Evolutionary conservation across 1,139 yeast genomes (phyloP), one percentile per base, ranked within the genome.

Genomic region (Yamadazyma membranifaciens): DNA sequence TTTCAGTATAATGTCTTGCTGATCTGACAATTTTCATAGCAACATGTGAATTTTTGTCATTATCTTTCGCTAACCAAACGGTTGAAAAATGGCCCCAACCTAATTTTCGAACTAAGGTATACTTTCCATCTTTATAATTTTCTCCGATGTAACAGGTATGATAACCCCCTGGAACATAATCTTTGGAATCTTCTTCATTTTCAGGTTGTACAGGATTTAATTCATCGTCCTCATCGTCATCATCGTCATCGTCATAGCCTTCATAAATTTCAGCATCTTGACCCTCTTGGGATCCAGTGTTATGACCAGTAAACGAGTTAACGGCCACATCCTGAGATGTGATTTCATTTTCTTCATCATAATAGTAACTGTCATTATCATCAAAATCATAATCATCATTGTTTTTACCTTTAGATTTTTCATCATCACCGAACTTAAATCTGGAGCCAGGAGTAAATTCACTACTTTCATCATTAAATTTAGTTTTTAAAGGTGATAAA

Each of bases 1-100:
- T 87, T 54, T 87, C 95, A 5, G 92, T 76, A 56, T 83, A 85
- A 51, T 82, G 84, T 45, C 75, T 75, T 34, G 87, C 85, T 41
- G 91, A 82, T 45, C 92, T 74, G 28, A 88, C 95, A 43, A 88
- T 82, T 58, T 88, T 88, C 68, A 88, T 71, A 7, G 96, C 96
- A 29, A 86, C 95, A 56, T 83, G 88, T 36, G 69, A 67, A 41
- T 75, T 69, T 44, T 75, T 71, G 32, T 67, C 63, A 34, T 67
- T 62, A 52, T 85, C 92, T 45, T 70, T 76, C 2, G 78, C 78
- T 26, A 73, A 55, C 78, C 78, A 73, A 10, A 73, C 78, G 3
- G 78, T 73, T 20, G 75, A 69, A 45, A 73, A 73, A 49, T 73
- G 78, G 22, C 78, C 78, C 78, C 78, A 73, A 2, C 78, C 78